These are phyloP conservation scores for Mallotus repandus DNA, from an alignment of 441 rosid genomes.

Conservation along the genomic window DNA sequence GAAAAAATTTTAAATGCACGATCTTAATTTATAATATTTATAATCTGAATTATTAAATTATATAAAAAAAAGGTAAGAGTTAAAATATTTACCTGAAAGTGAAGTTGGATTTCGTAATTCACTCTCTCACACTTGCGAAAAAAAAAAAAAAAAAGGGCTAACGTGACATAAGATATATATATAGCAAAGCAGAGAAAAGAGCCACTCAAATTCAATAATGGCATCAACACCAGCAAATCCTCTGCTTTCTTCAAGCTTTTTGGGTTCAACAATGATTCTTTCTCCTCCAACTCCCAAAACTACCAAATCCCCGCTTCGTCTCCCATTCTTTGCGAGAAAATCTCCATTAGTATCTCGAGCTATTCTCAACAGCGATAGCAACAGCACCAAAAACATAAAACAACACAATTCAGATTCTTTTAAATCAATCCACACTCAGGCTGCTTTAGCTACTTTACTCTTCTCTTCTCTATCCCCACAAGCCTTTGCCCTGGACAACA, in stretches of 20 bases:
- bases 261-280: conserved; percentile 41
- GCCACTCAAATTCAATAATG: conserved; percentile 17
- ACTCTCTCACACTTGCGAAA: no score
- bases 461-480: conserved; percentile 55
- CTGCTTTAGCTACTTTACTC: conserved; percentile 56
- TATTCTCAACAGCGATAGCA: conserved; percentile 18
- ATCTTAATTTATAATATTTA: no score
- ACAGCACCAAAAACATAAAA: neutral
- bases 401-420: conserved; percentile 23
- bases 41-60: no score
- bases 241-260: conserved; percentile 52
- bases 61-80: no score
- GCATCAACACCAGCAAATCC: conserved; percentile 44
- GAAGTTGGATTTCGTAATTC: no score
- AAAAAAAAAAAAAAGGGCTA: neutral
- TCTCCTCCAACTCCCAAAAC: conserved; percentile 75
- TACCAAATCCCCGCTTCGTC: conserved; percentile 17
- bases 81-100: no score
- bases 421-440: conserved; percentile 39
- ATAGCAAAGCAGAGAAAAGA: neutral
- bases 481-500: conserved; percentile 55
- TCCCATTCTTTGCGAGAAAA: conserved; percentile 23
- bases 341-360: conserved; percentile 24
- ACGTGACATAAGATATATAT: neutral
- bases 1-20: no score